These are phyloP conservation scores for Xylaria sp. DNA, from an alignment of 2,329 filamentous ascomycete genomes.

Conservation along the genomic window DNA sequence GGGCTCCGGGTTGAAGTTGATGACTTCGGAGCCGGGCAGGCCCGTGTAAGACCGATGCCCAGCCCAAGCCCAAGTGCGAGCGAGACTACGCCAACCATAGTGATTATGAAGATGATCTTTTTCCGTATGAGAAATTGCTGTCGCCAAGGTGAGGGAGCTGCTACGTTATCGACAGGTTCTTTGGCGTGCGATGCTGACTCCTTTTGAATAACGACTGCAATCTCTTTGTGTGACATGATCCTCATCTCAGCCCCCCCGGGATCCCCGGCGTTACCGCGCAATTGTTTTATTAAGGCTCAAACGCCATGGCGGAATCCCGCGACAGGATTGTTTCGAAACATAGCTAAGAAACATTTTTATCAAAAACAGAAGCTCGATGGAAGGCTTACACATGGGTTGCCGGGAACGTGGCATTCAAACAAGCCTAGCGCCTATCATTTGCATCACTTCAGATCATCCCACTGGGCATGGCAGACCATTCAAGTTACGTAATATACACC, in stretches of 20 bases:
- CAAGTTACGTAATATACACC: background rate
- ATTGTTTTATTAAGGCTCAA: slow-evolving; percentile 21
- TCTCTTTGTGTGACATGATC: background rate
- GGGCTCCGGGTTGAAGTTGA: background rate
- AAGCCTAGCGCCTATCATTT: slow-evolving; percentile 14
- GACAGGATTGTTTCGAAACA: slow-evolving; percentile 17
- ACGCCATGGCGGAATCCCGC: background rate
- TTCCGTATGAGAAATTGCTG: slow-evolving; percentile 20
- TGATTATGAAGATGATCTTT: slow-evolving; percentile 25
- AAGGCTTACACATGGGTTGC: slow-evolving; percentile 17
- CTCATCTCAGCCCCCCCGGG: background rate
- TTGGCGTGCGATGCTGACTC: slow-evolving; percentile 17
- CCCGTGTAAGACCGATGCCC: slow-evolving; percentile 32
- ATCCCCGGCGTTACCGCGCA: background rate
- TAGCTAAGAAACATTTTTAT: slow-evolving; percentile 13
- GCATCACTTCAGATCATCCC: background rate
- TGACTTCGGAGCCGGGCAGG: slow-evolving; percentile 7
- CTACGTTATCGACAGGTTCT: slow-evolving; percentile 40
- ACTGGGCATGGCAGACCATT: background rate
- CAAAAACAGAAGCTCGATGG: slow-evolving; percentile 31
- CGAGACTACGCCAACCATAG: slow-evolving; percentile 25
- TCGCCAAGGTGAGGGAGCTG: slow-evolving; percentile 2
- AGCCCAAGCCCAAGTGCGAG: slow-evolving; percentile 36
- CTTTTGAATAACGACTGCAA: slow-evolving; percentile 24
- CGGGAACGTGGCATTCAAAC: slow-evolving; percentile 1